phyloP scores from a whole-genome alignment of 2,329 filamentous ascomycete genomes.

The Leptodontidium sp. region DNA sequence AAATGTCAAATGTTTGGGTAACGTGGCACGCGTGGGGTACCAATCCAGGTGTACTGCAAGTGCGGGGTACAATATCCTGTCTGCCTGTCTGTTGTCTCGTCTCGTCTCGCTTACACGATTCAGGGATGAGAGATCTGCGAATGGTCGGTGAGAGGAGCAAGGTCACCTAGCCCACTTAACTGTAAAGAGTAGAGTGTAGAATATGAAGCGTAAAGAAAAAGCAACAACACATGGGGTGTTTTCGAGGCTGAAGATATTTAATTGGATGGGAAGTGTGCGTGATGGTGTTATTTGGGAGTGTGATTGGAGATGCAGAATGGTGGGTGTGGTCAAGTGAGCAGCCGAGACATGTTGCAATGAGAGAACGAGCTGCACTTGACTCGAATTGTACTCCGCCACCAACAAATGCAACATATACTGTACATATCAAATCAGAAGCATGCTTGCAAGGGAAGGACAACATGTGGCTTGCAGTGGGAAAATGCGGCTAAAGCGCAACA shows the following conservation, averaged over 20 bases:
- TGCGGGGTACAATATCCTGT: constrained; percentile 34
- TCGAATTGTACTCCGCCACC: constrained; percentile 14
- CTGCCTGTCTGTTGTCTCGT: not conserved
- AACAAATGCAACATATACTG: not conserved
- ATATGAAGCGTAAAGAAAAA: not conserved
- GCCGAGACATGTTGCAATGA: not conserved
- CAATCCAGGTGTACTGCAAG: constrained; percentile 22
- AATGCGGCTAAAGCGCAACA: constrained; percentile 9
- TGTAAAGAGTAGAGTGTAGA: not conserved
- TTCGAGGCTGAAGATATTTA: constrained; percentile 5
- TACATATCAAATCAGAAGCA: not conserved
- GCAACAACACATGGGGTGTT: not conserved
- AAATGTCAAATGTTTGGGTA: constrained; percentile 22
- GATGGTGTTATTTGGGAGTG: not conserved
- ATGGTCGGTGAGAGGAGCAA: constrained; percentile 11
- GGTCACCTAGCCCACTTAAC: not conserved
- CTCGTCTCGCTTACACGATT: constrained; percentile 19
- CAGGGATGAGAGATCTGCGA: constrained; percentile 12
- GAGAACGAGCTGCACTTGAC: not conserved
- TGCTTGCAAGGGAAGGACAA: not conserved
- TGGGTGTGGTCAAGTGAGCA: constrained; percentile 8
- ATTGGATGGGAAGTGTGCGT: not conserved
- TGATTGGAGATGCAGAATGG: not conserved
- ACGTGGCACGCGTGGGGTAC: constrained; percentile 38
- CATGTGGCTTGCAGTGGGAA: not conserved